Evolutionary conservation across 179 eudicot genomes (phyloP), one percentile per base, ranked within the genome.

Genomic region (Spinacia oleracea): DNA sequence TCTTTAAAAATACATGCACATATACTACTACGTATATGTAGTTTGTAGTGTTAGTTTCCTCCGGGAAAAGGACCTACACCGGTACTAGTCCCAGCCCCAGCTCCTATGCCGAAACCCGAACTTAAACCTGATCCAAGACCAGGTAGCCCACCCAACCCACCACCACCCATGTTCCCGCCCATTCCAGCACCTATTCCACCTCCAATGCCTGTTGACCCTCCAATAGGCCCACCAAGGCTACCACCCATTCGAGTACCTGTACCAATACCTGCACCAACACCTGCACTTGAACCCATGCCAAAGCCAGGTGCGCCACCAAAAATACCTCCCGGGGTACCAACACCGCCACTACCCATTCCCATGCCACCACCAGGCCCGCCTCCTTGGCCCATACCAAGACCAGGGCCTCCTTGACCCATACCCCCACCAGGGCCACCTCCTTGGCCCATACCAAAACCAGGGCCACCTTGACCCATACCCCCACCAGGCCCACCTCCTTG

Each of bases 191-290:
- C 34, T 5, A 60, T 12, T 60, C 66, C 66, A 8, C 7, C 66
- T 60, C 66, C 66, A 29, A 60, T 58, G 51, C 75, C 75, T 21
- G 55, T 31, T 16, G 18, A 29, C 43, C 62, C 62, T 4, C 62
- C 75, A 32, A 72, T 9, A 4, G 75, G 75, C 6, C 62, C 75
- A 48, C 75, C 75, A 14, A 72, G 27, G 43, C 15, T 21, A 16
- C 75, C 75, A 2, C 75, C 75, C 75, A 72, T 72, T 53, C 45
- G 27, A 31, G 62, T 60, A 8, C 77, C 34, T 20, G 70, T 70
- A n/a, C 83, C 83, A 6, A 40, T 42, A 20, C 55, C 78, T 9
- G 58, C 78, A 43, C 78, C 78, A 48, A 59, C 9, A 31, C 83
- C 79, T 0, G 75, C 9, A 31, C 83, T 76, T 0, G 75, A 72